phyloP scores from a whole-genome alignment of 2,329 filamentous ascomycete genomes.

The Cytospora piceicola region DNA sequence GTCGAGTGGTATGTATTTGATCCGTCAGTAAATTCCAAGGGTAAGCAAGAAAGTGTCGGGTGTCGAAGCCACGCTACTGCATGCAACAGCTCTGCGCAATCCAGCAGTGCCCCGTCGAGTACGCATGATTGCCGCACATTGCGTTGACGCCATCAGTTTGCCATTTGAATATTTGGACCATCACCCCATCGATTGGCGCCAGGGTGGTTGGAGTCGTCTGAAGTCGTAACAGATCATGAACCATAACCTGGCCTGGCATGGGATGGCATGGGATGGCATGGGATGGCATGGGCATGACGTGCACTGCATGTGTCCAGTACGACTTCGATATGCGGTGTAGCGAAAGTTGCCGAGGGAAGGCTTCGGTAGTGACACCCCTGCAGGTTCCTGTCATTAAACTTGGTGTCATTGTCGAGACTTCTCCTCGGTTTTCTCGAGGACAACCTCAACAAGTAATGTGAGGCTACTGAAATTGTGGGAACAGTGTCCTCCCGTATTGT shows the following conservation, averaged over 20 bases:
- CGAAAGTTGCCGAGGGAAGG: constrained; percentile 20
- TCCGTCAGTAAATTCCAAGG: background rate
- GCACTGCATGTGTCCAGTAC: constrained; percentile 3
- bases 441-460: background rate
- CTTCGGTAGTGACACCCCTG: constrained; percentile 25
- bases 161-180: constrained; percentile 1
- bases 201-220: background rate
- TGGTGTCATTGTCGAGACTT: constrained; percentile 10
- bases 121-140: constrained; percentile 16
- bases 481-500: background rate
- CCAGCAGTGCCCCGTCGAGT: background rate
- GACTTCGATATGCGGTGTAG: constrained; percentile 21
- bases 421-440: constrained; percentile 7
- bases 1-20: background rate
- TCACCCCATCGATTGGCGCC: background rate
- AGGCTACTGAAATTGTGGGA: background rate
- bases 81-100: constrained; percentile 13
- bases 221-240: background rate
- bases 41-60: background rate
- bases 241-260: background rate
- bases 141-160: constrained; percentile 8
- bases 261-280: background rate
- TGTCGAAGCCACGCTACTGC: constrained; percentile 20
- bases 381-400: constrained; percentile 26
- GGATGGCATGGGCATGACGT: constrained; percentile 5